Percentiles rank a stretch among this genome's conserved stretches.
These are phyloP conservation scores for Nepenthes alata DNA, from an alignment of 179 eudicot genomes.

Conservation along the genomic window DNA sequence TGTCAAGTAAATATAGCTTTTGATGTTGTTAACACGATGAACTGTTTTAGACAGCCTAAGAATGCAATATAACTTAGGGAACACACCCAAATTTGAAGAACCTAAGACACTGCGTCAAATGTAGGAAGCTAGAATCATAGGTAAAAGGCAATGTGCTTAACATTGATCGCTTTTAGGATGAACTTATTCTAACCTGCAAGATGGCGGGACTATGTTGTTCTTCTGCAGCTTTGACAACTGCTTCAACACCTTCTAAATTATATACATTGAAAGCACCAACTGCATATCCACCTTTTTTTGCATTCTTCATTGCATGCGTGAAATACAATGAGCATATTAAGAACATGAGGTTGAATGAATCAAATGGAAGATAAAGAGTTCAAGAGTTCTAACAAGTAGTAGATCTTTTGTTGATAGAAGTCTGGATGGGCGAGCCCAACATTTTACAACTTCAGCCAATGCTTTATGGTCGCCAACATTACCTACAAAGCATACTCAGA, in stretches of 20 bases:
- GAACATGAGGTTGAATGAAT: not conserved
- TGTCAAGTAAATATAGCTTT: no score
- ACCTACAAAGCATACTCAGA: constrained; percentile 29
- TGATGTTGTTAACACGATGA: no score
- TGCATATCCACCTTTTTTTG: constrained; percentile 89
- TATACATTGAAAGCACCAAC: constrained; percentile 97
- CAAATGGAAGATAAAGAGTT: constrained; percentile 2
- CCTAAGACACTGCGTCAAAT: not conserved
- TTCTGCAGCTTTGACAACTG: constrained; percentile 96
- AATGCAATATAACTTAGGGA: no score
- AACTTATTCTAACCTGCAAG: constrained; percentile 56
- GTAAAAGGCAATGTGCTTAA: no score
- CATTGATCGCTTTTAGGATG: no score
- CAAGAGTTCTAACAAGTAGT: constrained; percentile 44
- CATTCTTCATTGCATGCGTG: constrained; percentile 34
- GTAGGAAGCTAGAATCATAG: no score
- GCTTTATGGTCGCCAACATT: constrained; percentile 89
- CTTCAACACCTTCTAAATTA: constrained; percentile 90
- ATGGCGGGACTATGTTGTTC: constrained; percentile 84
- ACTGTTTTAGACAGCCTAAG: no score
- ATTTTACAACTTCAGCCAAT: constrained; percentile 71
- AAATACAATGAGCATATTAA: not conserved
- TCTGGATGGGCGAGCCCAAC: constrained; percentile 65
- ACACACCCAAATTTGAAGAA: no score
- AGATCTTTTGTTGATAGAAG: constrained; percentile 65